A percentile compares a stretch with the other conserved stretches of the same genome.
Conservation (phyloP, 2,329 filamentous ascomycete species). For the Juglanconis juglandina region DNA sequence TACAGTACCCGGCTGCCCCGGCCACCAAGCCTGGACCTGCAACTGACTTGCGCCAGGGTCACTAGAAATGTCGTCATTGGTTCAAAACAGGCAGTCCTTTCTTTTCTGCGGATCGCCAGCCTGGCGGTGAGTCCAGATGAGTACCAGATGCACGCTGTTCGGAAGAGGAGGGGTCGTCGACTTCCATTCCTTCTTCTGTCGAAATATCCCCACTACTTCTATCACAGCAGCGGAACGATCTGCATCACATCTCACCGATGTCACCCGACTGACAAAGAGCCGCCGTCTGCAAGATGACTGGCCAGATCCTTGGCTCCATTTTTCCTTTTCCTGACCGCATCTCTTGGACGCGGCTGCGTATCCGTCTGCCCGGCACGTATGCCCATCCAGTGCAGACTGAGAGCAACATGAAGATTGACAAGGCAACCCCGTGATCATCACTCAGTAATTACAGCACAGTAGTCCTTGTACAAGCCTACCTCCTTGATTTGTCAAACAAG, state of each 20-base stretch:
- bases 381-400: background rate
- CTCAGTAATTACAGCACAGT: no score
- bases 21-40: background rate
- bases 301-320: background rate
- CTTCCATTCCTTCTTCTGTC: background rate
- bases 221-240: background rate
- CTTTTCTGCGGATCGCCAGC: background rate
- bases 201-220: no score
- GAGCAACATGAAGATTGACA: background rate
- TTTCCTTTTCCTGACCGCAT: conserved; percentile 7
- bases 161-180: no score
- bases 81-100: background rate
- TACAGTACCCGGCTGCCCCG: no score
- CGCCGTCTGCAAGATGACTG: conserved; percentile 8
- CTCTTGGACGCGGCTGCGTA: conserved; percentile 7
- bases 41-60: conserved; percentile 1
- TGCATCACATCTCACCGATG: background rate
- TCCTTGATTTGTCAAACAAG: background rate
- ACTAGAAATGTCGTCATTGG: conserved; percentile 1
- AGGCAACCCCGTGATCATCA: background rate
- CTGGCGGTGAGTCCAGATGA: background rate
- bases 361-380: background rate
- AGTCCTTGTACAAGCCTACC: background rate
- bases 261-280: background rate
- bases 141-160: no score